Percentiles rank a stretch among this genome's conserved stretches.
phyloP scores from a whole-genome alignment of 148 eudicot genomes.

The Rhododendron kiyosumense region DNA sequence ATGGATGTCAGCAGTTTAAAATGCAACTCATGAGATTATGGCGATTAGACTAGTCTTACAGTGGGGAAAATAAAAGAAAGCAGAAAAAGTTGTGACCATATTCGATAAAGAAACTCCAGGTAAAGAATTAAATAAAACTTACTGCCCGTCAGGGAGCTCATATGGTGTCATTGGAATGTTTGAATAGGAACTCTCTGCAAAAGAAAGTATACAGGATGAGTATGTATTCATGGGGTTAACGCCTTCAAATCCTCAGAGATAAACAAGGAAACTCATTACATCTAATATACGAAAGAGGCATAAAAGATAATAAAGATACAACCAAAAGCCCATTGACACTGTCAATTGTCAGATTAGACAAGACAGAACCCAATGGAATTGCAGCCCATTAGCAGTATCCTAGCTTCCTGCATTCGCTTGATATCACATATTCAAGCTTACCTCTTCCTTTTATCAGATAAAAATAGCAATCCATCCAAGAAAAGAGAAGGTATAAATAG shows the following conservation, averaged over 20 bases:
- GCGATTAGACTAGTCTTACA: not conserved
- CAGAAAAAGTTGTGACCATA: not conserved
- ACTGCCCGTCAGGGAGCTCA: slow-evolving; percentile 99
- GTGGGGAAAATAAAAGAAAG: not conserved
- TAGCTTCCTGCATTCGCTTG: not conserved
- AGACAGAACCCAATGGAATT: not conserved
- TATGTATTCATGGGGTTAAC: not conserved
- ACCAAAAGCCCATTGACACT: not conserved
- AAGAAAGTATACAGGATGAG: slow-evolving; percentile 13
- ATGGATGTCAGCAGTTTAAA: not conserved
- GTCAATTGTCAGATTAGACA: not conserved
- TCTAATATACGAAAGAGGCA: not conserved
- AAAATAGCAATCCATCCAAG: not conserved
- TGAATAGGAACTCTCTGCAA: slow-evolving; percentile 78
- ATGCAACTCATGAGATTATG: not conserved
- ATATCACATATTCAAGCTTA: not conserved
- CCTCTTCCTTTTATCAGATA: not conserved
- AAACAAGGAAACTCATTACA: not conserved
- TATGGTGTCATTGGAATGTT: slow-evolving; percentile 96
- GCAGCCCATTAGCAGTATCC: not conserved
- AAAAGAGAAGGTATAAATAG: not conserved
- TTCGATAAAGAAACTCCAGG: not conserved
- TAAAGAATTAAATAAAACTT: slow-evolving; percentile 34
- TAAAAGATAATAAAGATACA: not conserved
- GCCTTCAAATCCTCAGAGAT: not conserved